These are phyloP conservation scores for Calonectria fujianensis DNA, from an alignment of 2,329 filamentous ascomycete genomes.

Conservation along the genomic window DNA sequence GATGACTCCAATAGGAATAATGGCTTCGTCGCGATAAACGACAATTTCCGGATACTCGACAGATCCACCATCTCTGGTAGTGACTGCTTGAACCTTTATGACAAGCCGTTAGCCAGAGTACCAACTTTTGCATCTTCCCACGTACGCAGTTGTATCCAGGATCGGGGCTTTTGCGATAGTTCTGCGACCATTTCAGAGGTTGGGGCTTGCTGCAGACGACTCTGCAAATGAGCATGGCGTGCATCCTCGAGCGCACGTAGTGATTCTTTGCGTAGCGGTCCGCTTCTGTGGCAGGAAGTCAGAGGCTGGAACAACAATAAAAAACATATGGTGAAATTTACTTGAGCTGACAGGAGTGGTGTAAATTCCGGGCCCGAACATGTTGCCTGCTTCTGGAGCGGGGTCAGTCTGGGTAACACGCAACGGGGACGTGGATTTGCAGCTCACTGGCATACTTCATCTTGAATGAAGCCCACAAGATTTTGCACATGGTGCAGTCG, in stretches of 20 bases:
- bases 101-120: accelerated
- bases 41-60: slow-evolving; percentile 29
- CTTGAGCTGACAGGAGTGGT: slow-evolving; percentile 22
- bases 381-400: not conserved
- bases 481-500: slow-evolving; percentile 26
- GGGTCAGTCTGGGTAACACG: not conserved
- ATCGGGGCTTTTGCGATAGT: not conserved
- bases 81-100: slow-evolving; percentile 27
- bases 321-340: not conserved
- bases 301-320: not conserved
- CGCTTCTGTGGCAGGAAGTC: slow-evolving; percentile 1
- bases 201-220: slow-evolving; percentile 6
- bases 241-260: not conserved
- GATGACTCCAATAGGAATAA: slow-evolving; percentile 30
- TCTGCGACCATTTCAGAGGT: accelerated
- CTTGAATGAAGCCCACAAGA: slow-evolving; percentile 25
- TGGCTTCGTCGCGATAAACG: slow-evolving; percentile 40
- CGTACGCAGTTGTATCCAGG: slow-evolving; percentile 35
- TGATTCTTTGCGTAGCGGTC: slow-evolving; percentile 23
- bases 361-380: slow-evolving; percentile 38
- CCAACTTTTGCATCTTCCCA: accelerated
- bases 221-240: slow-evolving; percentile 15
- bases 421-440: not conserved
- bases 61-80: not conserved
- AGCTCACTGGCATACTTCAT: not conserved